Conservation (phyloP, 306 rosid species). For the Trifolium repens region DNA sequence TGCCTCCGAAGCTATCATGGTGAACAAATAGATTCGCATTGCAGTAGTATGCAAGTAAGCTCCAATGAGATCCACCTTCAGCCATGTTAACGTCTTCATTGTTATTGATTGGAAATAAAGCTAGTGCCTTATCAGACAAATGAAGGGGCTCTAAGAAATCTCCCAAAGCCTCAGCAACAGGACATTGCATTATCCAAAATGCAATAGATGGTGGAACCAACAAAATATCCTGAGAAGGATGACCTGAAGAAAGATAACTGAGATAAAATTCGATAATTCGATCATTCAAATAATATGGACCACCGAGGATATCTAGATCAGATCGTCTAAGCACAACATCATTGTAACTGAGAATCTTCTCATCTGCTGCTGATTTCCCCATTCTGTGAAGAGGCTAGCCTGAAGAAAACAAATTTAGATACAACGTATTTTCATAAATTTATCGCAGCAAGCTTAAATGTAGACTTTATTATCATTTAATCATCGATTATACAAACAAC, state of each 20-base stretch:
- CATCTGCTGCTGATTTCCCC: slow-evolving; percentile 60
- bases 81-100: slow-evolving; percentile 66
- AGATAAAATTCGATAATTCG: slow-evolving; percentile 81
- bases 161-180: slow-evolving; percentile 48
- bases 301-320: slow-evolving; percentile 77
- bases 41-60: slow-evolving; percentile 77
- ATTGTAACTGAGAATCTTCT: slow-evolving; percentile 80
- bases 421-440: neutral
- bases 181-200: slow-evolving; percentile 82
- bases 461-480: neutral
- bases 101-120: slow-evolving; percentile 80
- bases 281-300: slow-evolving; percentile 78
- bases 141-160: slow-evolving; percentile 83
- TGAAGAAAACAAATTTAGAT: slow-evolving; percentile 31
- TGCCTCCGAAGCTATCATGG: slow-evolving; percentile 66
- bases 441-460: no score
- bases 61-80: slow-evolving; percentile 96
- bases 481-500: neutral
- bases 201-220: slow-evolving; percentile 85
- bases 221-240: slow-evolving; percentile 57
- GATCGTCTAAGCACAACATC: slow-evolving; percentile 85
- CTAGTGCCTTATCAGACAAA: slow-evolving; percentile 59
- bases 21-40: slow-evolving; percentile 64
- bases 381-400: slow-evolving; percentile 45
- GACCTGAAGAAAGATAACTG: slow-evolving; percentile 63